Evolutionary conservation across 805 yeast species (phyloP).

Genomic region (Lipomyces chichibuensis): DNA sequence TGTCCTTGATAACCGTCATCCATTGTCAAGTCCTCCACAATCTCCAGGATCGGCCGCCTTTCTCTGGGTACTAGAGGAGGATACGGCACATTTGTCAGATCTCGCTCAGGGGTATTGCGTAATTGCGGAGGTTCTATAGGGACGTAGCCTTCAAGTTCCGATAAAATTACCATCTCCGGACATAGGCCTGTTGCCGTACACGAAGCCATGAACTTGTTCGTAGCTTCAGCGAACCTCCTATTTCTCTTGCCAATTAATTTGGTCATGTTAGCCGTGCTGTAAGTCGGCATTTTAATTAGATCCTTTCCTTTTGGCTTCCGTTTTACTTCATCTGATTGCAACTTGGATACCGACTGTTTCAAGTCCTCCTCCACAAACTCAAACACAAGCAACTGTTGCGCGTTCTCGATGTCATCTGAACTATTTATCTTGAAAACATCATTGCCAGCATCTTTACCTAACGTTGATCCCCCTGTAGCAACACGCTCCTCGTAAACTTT

Average conservation of each 20-base stretch:
- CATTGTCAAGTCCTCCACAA: slow-evolving; percentile 55
- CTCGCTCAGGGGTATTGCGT: not conserved
- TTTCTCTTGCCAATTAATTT: slow-evolving; percentile 27
- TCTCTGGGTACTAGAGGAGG: slow-evolving; percentile 37
- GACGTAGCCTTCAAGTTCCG: slow-evolving; percentile 7
- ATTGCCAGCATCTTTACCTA: slow-evolving; percentile 21
- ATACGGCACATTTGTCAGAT: slow-evolving; percentile 11
- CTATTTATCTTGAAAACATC: slow-evolving; percentile 22
- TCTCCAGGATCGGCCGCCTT: slow-evolving; percentile 52
- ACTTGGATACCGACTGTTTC: not conserved
- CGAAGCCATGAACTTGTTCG: slow-evolving; percentile 11
- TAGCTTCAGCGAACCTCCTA: slow-evolving; percentile 14
- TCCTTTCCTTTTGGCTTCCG: slow-evolving; percentile 4
- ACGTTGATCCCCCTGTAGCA: slow-evolving; percentile 4
- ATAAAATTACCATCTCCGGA: slow-evolving; percentile 22
- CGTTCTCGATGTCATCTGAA: not conserved
- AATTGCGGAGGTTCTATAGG: slow-evolving; percentile 11
- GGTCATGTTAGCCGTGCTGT: slow-evolving; percentile 26
- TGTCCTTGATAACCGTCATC: slow-evolving; percentile 63
- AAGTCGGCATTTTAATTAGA: slow-evolving; percentile 27
- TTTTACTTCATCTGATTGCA: not conserved
- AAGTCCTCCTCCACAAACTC: slow-evolving; percentile 30
- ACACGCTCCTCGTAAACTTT: slow-evolving; percentile 23
- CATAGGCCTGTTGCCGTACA: slow-evolving; percentile 17
- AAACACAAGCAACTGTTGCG: slow-evolving; percentile 19